Conservation (phyloP, 805 yeast genomes). For the Yamadazyma ubonensis region DNA sequence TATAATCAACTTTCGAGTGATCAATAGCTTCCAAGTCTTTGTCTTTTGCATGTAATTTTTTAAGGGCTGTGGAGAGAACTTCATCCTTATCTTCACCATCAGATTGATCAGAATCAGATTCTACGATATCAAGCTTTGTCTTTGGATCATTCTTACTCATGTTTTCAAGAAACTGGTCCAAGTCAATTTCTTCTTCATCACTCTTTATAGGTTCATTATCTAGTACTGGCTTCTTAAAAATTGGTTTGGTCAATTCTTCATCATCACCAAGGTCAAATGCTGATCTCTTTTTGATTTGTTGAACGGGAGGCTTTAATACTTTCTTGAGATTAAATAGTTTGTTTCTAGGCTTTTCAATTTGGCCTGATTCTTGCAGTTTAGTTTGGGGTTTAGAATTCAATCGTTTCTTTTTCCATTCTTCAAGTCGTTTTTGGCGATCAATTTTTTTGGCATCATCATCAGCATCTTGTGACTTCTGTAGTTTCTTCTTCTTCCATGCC, state of each 20-base stretch:
- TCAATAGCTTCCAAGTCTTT: slow-evolving; percentile 52
- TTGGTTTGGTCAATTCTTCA: slow-evolving; percentile 3
- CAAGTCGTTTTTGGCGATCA: slow-evolving; percentile 40
- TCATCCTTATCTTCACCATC: slow-evolving; percentile 12
- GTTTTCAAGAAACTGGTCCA: slow-evolving; percentile 12
- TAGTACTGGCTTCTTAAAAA: slow-evolving; percentile 7
- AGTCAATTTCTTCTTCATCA: slow-evolving; percentile 12
- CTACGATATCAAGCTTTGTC: slow-evolving; percentile 8
- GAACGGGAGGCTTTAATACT: slow-evolving; percentile 10
- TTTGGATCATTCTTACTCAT: slow-evolving; percentile 7
- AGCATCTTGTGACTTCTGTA: slow-evolving; percentile 20
- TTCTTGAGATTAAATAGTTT: slow-evolving; percentile 13
- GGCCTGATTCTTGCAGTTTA: background rate
- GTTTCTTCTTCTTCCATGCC: slow-evolving; percentile 60
- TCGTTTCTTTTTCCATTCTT: slow-evolving; percentile 51
- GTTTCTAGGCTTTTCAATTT: background rate
- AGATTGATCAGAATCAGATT: slow-evolving; percentile 7
- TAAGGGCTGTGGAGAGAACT: slow-evolving; percentile 33
- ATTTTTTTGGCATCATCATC: slow-evolving; percentile 13
- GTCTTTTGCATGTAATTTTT: slow-evolving; percentile 45
- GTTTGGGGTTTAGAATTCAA: background rate
- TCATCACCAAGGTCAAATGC: slow-evolving; percentile 33
- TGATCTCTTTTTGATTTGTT: slow-evolving; percentile 8
- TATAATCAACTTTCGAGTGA: slow-evolving; percentile 45
- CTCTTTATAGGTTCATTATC: slow-evolving; percentile 5